Evolutionary conservation across 129 eudicot species (phyloP).

Genomic region (Logfia minima): DNA sequence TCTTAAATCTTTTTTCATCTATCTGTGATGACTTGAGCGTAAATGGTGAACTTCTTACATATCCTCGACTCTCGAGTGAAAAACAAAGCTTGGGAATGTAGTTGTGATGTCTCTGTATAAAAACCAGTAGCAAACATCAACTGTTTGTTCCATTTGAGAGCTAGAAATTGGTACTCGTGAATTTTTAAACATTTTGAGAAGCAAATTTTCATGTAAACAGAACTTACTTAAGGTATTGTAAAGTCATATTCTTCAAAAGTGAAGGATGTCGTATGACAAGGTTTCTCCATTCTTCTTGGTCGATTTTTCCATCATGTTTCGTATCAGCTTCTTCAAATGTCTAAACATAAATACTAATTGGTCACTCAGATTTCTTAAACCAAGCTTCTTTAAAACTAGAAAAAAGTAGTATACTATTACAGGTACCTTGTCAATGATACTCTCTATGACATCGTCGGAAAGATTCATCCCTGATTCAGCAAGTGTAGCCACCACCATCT

Average conservation of each 20-base stretch:
- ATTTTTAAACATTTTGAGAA: background rate
- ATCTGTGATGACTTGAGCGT: background rate
- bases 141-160: background rate
- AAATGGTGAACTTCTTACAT: conserved; percentile 31
- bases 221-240: conserved; percentile 83
- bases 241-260: conserved; percentile 80
- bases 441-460: conserved; percentile 79
- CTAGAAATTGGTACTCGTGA: background rate
- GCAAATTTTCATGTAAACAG: background rate
- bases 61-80: conserved; percentile 81
- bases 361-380: background rate
- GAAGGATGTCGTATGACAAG: conserved; percentile 82
- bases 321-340: conserved; percentile 96
- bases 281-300: conserved; percentile 91
- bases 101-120: conserved; percentile 72
- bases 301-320: conserved; percentile 88
- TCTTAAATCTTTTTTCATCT: background rate
- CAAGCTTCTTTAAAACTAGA: background rate
- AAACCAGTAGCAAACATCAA: background rate
- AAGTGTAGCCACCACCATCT: conserved; percentile 88
- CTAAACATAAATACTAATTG: conserved; percentile 26
- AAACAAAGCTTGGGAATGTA: conserved; percentile 91
- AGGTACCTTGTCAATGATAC: conserved; percentile 66
- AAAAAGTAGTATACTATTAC: background rate
- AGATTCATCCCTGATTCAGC: conserved; percentile 94